Evolutionary conservation across 768 basidiomycete genomes (phyloP).

Genomic region (Nidularia sp.): DNA sequence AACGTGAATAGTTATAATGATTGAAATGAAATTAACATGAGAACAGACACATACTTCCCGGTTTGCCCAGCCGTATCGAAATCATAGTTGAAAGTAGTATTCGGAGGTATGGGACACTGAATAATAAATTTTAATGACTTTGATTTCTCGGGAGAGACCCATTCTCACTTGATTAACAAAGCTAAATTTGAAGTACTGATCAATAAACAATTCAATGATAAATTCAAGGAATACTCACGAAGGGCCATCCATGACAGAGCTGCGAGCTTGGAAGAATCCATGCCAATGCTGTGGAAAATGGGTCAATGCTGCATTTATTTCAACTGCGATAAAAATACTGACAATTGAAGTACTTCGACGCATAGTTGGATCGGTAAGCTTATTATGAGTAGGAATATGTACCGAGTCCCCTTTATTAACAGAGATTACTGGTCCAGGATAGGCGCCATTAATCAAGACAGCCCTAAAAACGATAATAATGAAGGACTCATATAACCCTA

Average conservation of each 20-base stretch:
- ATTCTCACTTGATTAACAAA: conserved; percentile 36
- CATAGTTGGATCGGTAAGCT: conserved; percentile 20
- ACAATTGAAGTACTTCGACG: conserved; percentile 25
- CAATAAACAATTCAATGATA: too few relatives aligned
- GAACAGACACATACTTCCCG: conserved; percentile 9
- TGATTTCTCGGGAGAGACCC: too few relatives aligned
- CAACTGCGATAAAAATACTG: not conserved
- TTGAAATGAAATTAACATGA: not conserved
- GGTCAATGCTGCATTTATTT: not conserved
- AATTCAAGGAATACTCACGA: conserved; percentile 12
- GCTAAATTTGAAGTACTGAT: conserved; percentile 2
- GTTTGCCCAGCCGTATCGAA: conserved; percentile 28
- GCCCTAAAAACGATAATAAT: conserved; percentile 8
- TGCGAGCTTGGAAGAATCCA: conserved; percentile 28
- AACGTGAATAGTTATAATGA: not conserved
- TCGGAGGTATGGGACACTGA: conserved; percentile 37
- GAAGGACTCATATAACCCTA: not conserved
- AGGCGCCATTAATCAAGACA: conserved; percentile 20
- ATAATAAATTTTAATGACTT: not conserved
- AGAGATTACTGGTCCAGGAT: conserved; percentile 19
- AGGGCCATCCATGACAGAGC: conserved; percentile 31
- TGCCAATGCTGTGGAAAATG: conserved; percentile 23
- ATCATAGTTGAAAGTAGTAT: conserved; percentile 27
- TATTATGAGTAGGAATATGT: conserved; percentile 19
- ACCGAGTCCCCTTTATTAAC: conserved; percentile 20